These are phyloP conservation scores for Cornus suecica DNA, from an alignment of 148 eudicot species.

Conservation along the genomic window DNA sequence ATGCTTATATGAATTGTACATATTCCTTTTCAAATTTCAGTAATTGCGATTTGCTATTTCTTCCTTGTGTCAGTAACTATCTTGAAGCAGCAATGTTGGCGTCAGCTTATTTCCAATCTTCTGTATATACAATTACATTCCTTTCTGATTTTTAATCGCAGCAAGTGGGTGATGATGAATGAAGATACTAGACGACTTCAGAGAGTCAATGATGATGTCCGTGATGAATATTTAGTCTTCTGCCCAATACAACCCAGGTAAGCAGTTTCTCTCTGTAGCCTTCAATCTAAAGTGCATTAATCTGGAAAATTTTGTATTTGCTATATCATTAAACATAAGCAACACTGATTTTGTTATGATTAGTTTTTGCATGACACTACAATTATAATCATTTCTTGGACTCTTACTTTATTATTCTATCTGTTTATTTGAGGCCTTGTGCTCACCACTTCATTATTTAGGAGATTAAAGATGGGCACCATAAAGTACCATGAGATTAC, in stretches of 20 bases:
- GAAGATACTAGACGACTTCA: conserved; percentile 84
- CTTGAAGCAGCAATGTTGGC: neutral
- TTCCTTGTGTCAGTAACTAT: neutral
- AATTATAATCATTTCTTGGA: neutral
- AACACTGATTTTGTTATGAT: neutral
- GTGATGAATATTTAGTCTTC: conserved; percentile 52
- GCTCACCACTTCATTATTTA: neutral
- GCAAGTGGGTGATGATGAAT: conserved; percentile 99
- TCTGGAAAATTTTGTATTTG: neutral
- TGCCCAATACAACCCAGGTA: conserved; percentile 75
- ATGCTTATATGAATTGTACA: neutral
- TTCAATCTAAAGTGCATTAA: too few species aligned
- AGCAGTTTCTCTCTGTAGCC: conserved; percentile 7
- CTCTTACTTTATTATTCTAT: neutral
- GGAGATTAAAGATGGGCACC: neutral
- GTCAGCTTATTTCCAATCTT: neutral
- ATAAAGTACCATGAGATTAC: neutral
- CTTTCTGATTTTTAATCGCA: conserved; percentile 30
- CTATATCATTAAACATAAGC: neutral
- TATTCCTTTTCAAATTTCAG: neutral
- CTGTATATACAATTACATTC: neutral
- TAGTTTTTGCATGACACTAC: neutral
- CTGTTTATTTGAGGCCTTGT: neutral
- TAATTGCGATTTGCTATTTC: neutral
- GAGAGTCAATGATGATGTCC: conserved; percentile 72